Base-by-base conservation (phyloP, 164 flowering plant species). In the Sextonia rubra region DNA sequence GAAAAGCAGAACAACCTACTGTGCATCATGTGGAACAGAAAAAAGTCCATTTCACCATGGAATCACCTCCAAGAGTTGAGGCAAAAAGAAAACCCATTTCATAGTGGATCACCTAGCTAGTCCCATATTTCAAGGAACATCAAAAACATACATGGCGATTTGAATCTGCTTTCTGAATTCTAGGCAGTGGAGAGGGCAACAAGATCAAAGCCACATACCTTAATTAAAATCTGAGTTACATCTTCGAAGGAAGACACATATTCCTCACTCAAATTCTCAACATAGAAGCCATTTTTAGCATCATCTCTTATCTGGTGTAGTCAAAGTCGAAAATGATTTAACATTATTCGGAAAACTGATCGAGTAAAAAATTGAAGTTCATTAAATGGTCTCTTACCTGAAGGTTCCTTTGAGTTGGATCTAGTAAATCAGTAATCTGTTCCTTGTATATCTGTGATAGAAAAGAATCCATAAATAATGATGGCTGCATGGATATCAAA, bases 211-310 rank as follows among this genome's bases (percentile, higher is more conserved):
- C 58, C 44, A 2, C 73, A 22, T 83, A 96, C 99, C 99, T 93
- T 96, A 27, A 93, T 91, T 78, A 96, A 72, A 69, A 96, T 83
- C 74, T 92, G 97, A 47, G 86, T 86, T 8, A 93, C 88, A 79
- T 91, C 97, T 69, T 93, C 98, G 73, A 84, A 86, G 77, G 85
- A 79, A 62, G 78, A 80, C 61, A 93, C 95, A 77, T 89, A 93
- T 56, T 96, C 97, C 80, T 96, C 99, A 8, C 90, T 89, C 80
- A 93, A 76, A 74, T 92, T 93, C 83, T 90, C 97, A 63, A 90
- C 89, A 78, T 87, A 87, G 69, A 92, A 80, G 47, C 94, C 94
- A 88, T 80, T 85, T 80, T 86, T 96, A 14, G 87, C 72, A 74
- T 96, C 98, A 79, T 96, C 97, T 77, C 77, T 88, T 77, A 96